Evolutionary conservation across 768 basidiomycete genomes (phyloP), one percentile per base, ranked within the genome.

Genomic region (Cyclocybe aegerita): DNA sequence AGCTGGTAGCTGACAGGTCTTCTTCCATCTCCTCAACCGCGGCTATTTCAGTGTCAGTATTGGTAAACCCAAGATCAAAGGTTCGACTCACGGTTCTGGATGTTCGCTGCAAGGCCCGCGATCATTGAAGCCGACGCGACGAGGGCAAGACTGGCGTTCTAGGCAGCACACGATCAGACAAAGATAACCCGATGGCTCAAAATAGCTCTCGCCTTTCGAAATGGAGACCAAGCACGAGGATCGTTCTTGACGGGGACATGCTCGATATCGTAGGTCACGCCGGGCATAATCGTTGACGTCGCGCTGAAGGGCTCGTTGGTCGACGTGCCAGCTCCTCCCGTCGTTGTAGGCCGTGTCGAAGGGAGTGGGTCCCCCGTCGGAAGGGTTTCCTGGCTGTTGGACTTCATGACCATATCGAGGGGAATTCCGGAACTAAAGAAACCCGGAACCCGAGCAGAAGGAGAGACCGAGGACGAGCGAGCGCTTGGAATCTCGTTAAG

Each of bases 11-110:
- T 39, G 78, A 76, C 34, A 92, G 71, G 14, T 86, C 74, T 2
- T 55, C 56, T 54, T 84, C 74, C 68, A 90, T 83, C 48, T 81
- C 64, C 23, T 76, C 65, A 32, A 88, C 84, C 7, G 83, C 80
- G 37, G 88, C 88, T 90, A 23, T 23, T 23, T 23, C 23, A 23
- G 23, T 23, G 3, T 31, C 33, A 43, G 40, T 15, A 46, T 23
- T 7, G 4, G 6, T 33, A 39, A 39, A 4, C 2, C 17, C 37
- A 15, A 29, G 14, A 15, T 38, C 23, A 48, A 39, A 49, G 11
- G 12, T 6, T 5, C 4, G 29, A 56, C 77, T 65, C 52, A 85
- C 83, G 85, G 64, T 85, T 88, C 59, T 85, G 84, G 40, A 86
- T 82, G 54, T 79, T 85, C 1, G 67, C 71, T 4, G 74, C 74